phyloP scores from a whole-genome alignment of 352 stramenopile species.

The Phytophthora palmivora region DNA sequence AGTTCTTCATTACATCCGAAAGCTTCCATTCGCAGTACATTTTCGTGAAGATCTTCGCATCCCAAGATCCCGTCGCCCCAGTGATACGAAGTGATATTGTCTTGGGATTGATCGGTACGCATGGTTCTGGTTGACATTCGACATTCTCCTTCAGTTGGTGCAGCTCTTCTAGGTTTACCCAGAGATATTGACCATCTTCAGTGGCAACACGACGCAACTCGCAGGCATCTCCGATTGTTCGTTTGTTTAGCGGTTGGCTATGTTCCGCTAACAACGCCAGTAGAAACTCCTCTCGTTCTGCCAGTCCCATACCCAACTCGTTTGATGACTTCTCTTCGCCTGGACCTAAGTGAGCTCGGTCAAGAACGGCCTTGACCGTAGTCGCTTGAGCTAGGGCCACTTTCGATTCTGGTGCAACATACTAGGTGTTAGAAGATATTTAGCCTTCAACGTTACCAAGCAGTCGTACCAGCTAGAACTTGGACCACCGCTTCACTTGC shows the following conservation, averaged over 20 bases:
- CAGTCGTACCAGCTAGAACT: not conserved
- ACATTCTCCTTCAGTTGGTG: not conserved
- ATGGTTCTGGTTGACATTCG: not conserved
- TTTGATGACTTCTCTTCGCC: constrained; percentile 1
- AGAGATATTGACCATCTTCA: not conserved
- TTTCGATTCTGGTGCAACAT: not conserved
- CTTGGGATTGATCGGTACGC: not conserved
- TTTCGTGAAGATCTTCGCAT: not conserved
- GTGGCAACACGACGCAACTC: not conserved
- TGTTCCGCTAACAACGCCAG: not conserved
- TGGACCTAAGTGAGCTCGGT: not conserved
- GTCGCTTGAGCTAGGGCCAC: not conserved
- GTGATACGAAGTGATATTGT: constrained; percentile 1
- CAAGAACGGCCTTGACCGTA: not conserved
- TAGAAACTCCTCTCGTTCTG: not conserved
- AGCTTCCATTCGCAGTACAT: not conserved
- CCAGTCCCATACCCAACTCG: not conserved
- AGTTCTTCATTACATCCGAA: not conserved
- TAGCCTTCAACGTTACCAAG: not conserved
- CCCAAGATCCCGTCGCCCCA: not conserved
- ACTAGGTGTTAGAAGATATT: not conserved
- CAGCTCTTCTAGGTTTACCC: not conserved
- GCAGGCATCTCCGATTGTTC: not conserved
- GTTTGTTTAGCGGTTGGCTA: not conserved
- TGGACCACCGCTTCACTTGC: not conserved